Base-by-base conservation (phyloP, 495 filamentous ascomycete genomes). In the Podospora tetraspora region DNA sequence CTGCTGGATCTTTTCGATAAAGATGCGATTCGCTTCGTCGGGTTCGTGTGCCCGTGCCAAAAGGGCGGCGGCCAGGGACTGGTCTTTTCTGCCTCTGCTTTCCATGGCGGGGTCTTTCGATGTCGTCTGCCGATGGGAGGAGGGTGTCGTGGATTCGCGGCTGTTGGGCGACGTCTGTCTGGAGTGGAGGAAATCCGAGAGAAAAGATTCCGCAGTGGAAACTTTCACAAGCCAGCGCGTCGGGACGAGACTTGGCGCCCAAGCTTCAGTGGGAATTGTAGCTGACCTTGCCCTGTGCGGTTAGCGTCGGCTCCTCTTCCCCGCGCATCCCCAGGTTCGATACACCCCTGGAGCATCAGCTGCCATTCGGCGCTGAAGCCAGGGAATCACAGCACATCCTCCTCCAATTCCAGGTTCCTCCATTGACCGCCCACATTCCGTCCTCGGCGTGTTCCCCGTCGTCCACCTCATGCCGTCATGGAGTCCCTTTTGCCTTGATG, bases 1-100 rank as follows among this genome's bases (percentile, higher is more conserved):
- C 70, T 91, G 87, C 70, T 90, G 87, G 74, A 97, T 84, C 76
- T 93, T 92, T 64, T 95, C 90, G 66, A 85, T 83, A 83, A 91
- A 92, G 81, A 97, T 90, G 8, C 84, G 80, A 11, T 78, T 76
- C 23, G 92, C 88, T 66, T 84, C 87, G 58, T 86, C 83, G 23
- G 92, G 87, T 34, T 89, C 86, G 81, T 95, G 90, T 23, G 92
- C 92, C 70, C 88, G 88, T 10, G 79, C 71, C 68, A 98, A 90
- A 56, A 98, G 88, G 7, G 77, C 75, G 43, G 87, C 85, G 4
- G 90, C 89, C 23, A 92, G 84, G 73, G 77, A 68, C 60, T 81
- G 74, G 12, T 68, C 62, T 43, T 75, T 77, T 57, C 68, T 59
- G n/a, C 30, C 29, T 60, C 59, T 70, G 12, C 66, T 37, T 10